Base-by-base conservation (phyloP, 192 early-diverging fungal species). In the Umbelopsis ramanniana region DNA sequence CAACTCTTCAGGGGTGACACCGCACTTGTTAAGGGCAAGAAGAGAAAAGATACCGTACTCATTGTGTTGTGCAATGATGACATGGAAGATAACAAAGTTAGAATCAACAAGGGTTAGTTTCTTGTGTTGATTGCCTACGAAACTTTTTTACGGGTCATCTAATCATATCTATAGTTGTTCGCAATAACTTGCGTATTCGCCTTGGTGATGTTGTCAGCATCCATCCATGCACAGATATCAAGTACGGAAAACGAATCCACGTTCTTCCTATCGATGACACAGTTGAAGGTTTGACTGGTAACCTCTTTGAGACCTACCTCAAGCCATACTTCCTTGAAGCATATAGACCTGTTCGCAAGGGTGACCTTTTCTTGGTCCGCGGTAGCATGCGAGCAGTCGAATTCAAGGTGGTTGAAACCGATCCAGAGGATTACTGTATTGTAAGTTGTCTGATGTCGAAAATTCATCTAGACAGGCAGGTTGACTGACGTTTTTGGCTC, bases 261-360 rank as follows among this genome's bases (percentile, higher is more conserved):
- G 95, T 98, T 46, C 84, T 97, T 45, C 97, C 97, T 47, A 95
- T 98, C 67, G 96, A 98, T 81, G 97, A 99, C 81, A 96, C 97
- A 70, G 88, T 99, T 69, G 97, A 99, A 82, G 97, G 97, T 35
- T 83, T 99, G 66, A 95, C 96, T 15, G 97, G 97, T 38, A 97
- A 98, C 79, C 85, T 99, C 72, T 99, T 99, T 77, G 97, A 99
- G 74, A 91, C 95, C 57, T 98, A 93, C 82, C 84, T 99, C 55
- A 99, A 99, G 85, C 97, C 96, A 37, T 99, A 99, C 85, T 99
- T 99, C 80, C 72, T 96, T 80, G 96, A 99, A 80, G 96, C 97
- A 47, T 98, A 98, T 83, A 89, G 97, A 72, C 97, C 97, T 53
- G 94, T 99, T 38, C 85, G 93, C 71, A 95, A 95, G 82, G 97